Conservation (phyloP, 208 protist species). For the Balamuthia mandrillaris region DNA sequence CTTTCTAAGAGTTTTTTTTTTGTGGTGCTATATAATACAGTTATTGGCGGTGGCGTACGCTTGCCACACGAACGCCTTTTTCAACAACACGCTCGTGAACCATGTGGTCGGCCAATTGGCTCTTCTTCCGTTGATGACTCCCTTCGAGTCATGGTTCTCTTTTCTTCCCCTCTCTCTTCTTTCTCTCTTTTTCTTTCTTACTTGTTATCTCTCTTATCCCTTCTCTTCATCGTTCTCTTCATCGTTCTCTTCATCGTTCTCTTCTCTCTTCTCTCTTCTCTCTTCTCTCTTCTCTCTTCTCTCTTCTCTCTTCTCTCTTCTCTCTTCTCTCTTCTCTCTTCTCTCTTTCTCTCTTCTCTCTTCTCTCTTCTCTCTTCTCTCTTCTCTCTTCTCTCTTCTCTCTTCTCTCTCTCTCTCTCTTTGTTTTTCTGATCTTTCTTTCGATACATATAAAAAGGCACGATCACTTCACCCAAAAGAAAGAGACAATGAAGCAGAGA, state of each 20-base stretch:
- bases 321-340: too few relatives aligned
- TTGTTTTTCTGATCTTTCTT: not conserved
- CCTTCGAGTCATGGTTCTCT: conserved; percentile 16
- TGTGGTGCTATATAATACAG: too few relatives aligned
- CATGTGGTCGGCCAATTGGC: conserved; percentile 32
- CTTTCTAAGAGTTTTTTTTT: too few relatives aligned
- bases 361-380: too few relatives aligned
- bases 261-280: not conserved
- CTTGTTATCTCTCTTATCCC: not conserved
- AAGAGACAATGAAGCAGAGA: conserved; percentile 24
- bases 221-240: not conserved
- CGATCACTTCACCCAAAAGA: conserved; percentile 29
- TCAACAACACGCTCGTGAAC: conserved; percentile 41
- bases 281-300: too few relatives aligned
- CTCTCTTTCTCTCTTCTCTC: too few relatives aligned
- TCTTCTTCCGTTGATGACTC: conserved; percentile 20
- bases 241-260: not conserved
- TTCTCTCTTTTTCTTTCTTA: not conserved
- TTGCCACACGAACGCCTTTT: conserved; percentile 47
- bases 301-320: too few relatives aligned
- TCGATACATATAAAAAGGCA: not conserved
- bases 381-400: too few relatives aligned
- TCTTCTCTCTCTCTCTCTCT: too few relatives aligned
- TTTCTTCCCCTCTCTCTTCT: not conserved
- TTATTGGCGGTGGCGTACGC: conserved; percentile 50